Conservation (phyloP, 495 filamentous ascomycete species). For the Penicillium malachiteum region DNA sequence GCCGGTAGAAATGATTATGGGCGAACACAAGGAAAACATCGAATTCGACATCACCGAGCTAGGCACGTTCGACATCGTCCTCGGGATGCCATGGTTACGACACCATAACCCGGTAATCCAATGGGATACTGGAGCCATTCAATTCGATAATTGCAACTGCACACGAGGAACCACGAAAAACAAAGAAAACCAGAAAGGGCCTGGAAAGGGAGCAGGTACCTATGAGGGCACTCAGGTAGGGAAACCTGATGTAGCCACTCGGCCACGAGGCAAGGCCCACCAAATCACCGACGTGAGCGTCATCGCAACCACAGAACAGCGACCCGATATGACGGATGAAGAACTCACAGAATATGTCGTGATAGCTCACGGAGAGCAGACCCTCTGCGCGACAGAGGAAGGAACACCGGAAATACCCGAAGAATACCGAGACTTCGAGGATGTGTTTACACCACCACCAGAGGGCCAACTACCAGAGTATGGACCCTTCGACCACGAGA, state of each 20-base stretch:
- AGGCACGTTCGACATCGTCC: not conserved
- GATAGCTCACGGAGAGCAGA: not conserved
- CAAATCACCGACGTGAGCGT: not conserved
- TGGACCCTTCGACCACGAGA: not conserved
- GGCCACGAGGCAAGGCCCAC: not conserved
- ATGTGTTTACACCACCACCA: slow-evolving; percentile 2
- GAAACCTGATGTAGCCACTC: not conserved
- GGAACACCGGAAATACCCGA: slow-evolving; percentile 3
- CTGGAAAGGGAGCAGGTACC: not conserved
- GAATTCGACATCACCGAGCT: not conserved
- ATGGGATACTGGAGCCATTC: not conserved
- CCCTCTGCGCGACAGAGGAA: slow-evolving; percentile 2
- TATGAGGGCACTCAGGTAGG: not conserved
- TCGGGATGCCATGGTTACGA: not conserved
- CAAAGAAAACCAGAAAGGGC: not conserved
- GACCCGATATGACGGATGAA: not conserved
- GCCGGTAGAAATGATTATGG: not conserved
- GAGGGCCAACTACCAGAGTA: slow-evolving; percentile 1
- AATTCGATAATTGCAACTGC: no score
- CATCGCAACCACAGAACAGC: not conserved
- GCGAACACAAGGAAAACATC: not conserved
- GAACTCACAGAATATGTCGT: not conserved
- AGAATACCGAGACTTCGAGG: slow-evolving; percentile 5
- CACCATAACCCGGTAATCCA: not conserved
- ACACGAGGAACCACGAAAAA: not conserved